These are phyloP conservation scores for Scalesia atractyloides DNA, from an alignment of 129 eudicot genomes.

Conservation along the genomic window DNA sequence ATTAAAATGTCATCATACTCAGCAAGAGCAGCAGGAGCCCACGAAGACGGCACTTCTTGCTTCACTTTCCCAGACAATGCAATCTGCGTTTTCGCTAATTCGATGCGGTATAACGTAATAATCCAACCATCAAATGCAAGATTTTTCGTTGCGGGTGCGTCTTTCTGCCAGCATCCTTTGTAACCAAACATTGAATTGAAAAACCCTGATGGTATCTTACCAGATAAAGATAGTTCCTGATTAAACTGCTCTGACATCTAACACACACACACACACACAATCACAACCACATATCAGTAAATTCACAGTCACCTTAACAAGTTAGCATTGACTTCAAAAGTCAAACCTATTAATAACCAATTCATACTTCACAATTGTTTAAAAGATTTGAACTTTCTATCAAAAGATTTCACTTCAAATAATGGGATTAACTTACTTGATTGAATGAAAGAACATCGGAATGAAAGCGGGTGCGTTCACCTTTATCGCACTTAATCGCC, in stretches of 20 bases:
- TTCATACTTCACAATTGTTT: not conserved
- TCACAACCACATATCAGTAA: not conserved
- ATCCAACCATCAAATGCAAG: constrained; percentile 97
- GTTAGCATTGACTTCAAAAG: constrained; percentile 15
- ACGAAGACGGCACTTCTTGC: constrained; percentile 78
- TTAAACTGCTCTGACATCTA: constrained; percentile 97
- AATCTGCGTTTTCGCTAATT: constrained; percentile 71
- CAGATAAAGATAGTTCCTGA: constrained; percentile 74
- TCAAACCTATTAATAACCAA: constrained; percentile 10
- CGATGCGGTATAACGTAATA: constrained; percentile 71
- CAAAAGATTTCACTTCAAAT: not conserved
- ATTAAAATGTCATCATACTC: constrained; percentile 67
- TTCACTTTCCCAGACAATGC: constrained; percentile 73
- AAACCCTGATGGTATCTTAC: constrained; percentile 88
- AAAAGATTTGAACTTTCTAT: not conserved
- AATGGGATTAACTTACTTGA: constrained; percentile 44
- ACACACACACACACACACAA: too few relatives aligned
- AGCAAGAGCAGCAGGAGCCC: constrained; percentile 93
- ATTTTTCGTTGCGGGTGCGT: constrained; percentile 71
- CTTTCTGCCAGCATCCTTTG: constrained; percentile 91
- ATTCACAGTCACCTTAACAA: not conserved
- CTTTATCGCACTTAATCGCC: constrained; percentile 87
- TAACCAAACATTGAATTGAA: constrained; percentile 81
- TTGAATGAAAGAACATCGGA: constrained; percentile 83
- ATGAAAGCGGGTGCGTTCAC: constrained; percentile 91